Percentiles rank a stretch among this genome's conserved stretches.
These are phyloP conservation scores for Cichorium intybus DNA, from an alignment of 140 eudicot species.

Conservation along the genomic window DNA sequence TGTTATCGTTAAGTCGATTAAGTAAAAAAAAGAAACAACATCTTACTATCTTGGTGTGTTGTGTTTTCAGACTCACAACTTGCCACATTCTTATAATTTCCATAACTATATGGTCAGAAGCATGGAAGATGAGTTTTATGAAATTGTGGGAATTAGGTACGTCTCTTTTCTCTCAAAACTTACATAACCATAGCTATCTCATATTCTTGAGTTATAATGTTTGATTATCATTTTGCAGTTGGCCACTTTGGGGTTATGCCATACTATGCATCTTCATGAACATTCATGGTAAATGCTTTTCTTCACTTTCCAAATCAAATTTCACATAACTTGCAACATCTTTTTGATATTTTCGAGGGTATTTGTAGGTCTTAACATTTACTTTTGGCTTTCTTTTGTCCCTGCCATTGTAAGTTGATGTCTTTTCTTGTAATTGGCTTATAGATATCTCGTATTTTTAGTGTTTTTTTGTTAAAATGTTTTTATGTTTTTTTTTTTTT, in stretches of 20 bases:
- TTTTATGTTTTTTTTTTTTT: not conserved
- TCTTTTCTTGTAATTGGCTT: not conserved
- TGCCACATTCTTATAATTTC: constrained; percentile 86
- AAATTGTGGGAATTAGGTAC: constrained; percentile 94
- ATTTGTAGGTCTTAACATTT: constrained; percentile 78
- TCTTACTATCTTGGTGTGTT: constrained; percentile 4
- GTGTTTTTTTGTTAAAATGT: not conserved
- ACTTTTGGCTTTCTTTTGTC: constrained; percentile 94
- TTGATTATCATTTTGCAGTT: constrained; percentile 52
- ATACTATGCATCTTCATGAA: constrained; percentile 88
- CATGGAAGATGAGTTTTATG: constrained; percentile 98
- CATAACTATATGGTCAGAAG: constrained; percentile 95
- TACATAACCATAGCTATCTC: not conserved
- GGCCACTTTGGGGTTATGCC: constrained; percentile 99
- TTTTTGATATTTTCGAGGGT: constrained; percentile 5
- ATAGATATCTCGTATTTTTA: not conserved
- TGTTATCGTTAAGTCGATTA: not conserved
- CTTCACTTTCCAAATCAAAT: not conserved
- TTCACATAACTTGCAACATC: not conserved
- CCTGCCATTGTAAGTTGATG: constrained; percentile 81
- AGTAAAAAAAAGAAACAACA: not conserved
- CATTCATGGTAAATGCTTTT: constrained; percentile 61
- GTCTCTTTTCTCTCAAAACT: not conserved
- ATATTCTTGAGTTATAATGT: not conserved
- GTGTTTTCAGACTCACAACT: constrained; percentile 73